Base-by-base conservation (phyloP, 805 yeast species). In the Schwanniomyces sp. region DNA sequence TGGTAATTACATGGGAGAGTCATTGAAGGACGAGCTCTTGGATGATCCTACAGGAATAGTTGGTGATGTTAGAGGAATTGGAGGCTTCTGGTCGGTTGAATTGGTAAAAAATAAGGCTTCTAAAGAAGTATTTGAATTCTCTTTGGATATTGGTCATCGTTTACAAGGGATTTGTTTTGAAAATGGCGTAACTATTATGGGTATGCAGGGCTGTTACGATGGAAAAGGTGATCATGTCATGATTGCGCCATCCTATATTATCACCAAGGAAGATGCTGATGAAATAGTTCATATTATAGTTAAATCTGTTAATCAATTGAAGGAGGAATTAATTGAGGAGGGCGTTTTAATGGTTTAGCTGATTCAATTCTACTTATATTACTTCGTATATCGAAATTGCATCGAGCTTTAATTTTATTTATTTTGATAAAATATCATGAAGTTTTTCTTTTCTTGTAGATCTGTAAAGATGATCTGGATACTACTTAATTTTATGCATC, bases 1-100 rank as follows among this genome's bases (percentile, higher is more conserved):
- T 34, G 83, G 83, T 51, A 67, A 66, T 48, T 69, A 73, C 49
- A 57, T 79, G 55, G 79, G 79, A 45, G 56, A 58, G 24, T 49
- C 55, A 34, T 53, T 79, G 43, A 16, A 38, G 8, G 32, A 42
- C 8, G 54, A 52, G 25, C 43, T 52, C 36, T 24, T 51, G 11
- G 36, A 34, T 4, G 45, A 49, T 11, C 27, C 27, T 11, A 43
- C 47, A 41, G 51, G 52, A 26, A 54, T 58, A 21, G 81, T 73
- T 18, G 87, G 85, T 49, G 83, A 82, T 53, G 75, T 82, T 34
- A 74, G 88, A 63, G 88, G 88, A 46, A 67, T 79, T 48, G 87
- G 86, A 51, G 78, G 80, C 34, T 82, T 82, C 64, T 72, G 84
- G 76, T 69, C 81, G 4, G 56, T 82, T 41, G 87, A 82, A 61